phyloP scores from a whole-genome alignment of 495 filamentous ascomycete genomes.

The Lepraria neglecta region DNA sequence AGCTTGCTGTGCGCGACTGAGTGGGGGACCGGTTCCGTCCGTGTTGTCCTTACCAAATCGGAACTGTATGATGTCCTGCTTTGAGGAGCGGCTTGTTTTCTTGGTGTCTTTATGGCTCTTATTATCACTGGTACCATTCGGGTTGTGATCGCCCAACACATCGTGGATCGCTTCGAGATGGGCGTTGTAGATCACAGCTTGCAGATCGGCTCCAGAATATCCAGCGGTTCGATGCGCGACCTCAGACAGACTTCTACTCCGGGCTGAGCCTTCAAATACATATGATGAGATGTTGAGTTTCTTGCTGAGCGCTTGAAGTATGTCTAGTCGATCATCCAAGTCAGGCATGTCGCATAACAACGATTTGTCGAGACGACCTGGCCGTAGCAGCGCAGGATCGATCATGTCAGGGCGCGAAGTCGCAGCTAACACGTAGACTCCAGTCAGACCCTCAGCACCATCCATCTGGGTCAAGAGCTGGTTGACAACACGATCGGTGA shows the following conservation, averaged over 20 bases:
- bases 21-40: constrained; percentile 36
- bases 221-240: constrained; percentile 75
- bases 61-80: constrained; percentile 69
- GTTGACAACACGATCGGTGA: constrained; percentile 97
- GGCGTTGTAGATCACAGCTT: constrained; percentile 91
- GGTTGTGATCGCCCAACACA: constrained; percentile 63
- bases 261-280: constrained; percentile 37
- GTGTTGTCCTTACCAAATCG: constrained; percentile 59
- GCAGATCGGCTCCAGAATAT: constrained; percentile 91
- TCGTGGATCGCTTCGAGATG: constrained; percentile 96
- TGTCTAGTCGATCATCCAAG: constrained; percentile 74
- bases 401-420: constrained; percentile 89
- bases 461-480: constrained; percentile 99
- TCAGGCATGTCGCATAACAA: constrained; percentile 82
- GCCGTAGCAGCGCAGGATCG: constrained; percentile 83
- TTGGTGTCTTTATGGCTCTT: constrained; percentile 29
- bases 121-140: constrained; percentile 33
- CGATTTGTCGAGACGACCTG: constrained; percentile 85
- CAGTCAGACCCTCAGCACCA: constrained; percentile 87
- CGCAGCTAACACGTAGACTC: constrained; percentile 92
- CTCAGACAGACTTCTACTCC: constrained; percentile 42
- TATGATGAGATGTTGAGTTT: constrained; percentile 65
- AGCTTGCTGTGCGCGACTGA: constrained; percentile 44
- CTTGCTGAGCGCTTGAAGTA: constrained; percentile 69
- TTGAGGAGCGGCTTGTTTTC: constrained; percentile 29